Base-by-base conservation (phyloP, 768 basidiomycete genomes). In the Rhodotorula babjevae region DNA sequence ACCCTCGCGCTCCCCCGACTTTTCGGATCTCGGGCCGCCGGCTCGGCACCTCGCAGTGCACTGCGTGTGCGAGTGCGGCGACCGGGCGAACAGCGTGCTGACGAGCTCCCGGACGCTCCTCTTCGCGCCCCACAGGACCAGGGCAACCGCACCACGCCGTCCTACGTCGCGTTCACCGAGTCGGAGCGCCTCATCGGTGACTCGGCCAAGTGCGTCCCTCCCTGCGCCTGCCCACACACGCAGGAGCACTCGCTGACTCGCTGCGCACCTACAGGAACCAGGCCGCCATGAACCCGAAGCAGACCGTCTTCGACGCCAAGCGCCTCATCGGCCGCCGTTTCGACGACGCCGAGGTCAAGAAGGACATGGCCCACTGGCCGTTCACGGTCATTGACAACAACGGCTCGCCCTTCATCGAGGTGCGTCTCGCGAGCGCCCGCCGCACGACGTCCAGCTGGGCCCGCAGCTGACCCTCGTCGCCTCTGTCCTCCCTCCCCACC, bases 291-390 rank as follows among this genome's bases (percentile, higher is more conserved):
- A 99, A 99, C 87, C 96, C 96, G 75, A 86, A 86, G 80, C 97
- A 97, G 87, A 99, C 96, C 78, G 91, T 98, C 82, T 98, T 98
- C 83, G 95, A 98, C 82, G 95, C 95, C 73, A 97, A 98, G 85
- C 94, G 95, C 83, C 88, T 98, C 80, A 98, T 98, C 80, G 95
- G 96, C 80, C 91, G 95, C 77, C 88, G 93, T 79, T 98, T 89
- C 81, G 94, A 97, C 72, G 92, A 95, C 82, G 90, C 91, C 74
- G 92, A 94, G 82, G 92, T 95, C 61, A 89, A 79, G 90, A 82
- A 93, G 92, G 93, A 96, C 80, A 95, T 93, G 87, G 80, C 84
- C 71, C 93, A 97, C 85, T 99, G 94, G 95, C 95, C 96, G 36
- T 98, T 99, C 83, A 73, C 71, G 29, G 94, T 97, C 79, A 85